These are phyloP conservation scores for Capsicum rhomboideum DNA, from an alignment of 257 asterid genomes.

Conservation along the genomic window DNA sequence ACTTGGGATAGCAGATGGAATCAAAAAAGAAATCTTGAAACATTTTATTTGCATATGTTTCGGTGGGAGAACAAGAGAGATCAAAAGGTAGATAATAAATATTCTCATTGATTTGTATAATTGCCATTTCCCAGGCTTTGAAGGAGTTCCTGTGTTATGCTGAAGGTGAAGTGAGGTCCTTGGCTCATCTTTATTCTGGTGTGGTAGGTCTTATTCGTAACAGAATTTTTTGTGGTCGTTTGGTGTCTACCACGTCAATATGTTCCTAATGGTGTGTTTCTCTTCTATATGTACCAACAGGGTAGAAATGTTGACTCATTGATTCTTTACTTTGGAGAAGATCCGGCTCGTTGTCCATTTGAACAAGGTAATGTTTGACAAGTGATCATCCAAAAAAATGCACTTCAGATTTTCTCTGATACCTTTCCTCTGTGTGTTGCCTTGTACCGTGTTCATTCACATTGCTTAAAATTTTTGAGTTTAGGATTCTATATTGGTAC, in stretches of 20 bases:
- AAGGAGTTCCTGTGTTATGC: slow-evolving; percentile 76
- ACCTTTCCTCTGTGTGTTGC: neutral
- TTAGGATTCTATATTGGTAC: neutral
- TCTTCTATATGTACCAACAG: slow-evolving; percentile 32
- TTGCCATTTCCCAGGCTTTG: slow-evolving; percentile 44
- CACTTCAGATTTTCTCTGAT: neutral
- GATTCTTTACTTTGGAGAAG: slow-evolving; percentile 91
- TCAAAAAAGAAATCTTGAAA: neutral
- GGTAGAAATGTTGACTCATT: slow-evolving; percentile 85
- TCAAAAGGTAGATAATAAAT: neutral
- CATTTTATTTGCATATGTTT: neutral
- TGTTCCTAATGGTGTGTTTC: neutral
- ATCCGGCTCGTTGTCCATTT: slow-evolving; percentile 82
- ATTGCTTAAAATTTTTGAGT: neutral
- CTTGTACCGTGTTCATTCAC: neutral
- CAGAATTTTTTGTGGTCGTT: neutral
- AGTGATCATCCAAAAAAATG: neutral
- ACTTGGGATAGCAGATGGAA: neutral
- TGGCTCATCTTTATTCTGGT: slow-evolving; percentile 83
- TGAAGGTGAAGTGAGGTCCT: slow-evolving; percentile 86
- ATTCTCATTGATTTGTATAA: neutral
- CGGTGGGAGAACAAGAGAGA: neutral
- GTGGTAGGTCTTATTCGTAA: slow-evolving; percentile 53
- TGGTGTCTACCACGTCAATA: neutral
- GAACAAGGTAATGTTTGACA: slow-evolving; percentile 61